Evolutionary conservation across 1,284 basidiomycete genomes (phyloP), one percentile per base, ranked within the genome.

Genomic region (Ganoderma lucidum): DNA sequence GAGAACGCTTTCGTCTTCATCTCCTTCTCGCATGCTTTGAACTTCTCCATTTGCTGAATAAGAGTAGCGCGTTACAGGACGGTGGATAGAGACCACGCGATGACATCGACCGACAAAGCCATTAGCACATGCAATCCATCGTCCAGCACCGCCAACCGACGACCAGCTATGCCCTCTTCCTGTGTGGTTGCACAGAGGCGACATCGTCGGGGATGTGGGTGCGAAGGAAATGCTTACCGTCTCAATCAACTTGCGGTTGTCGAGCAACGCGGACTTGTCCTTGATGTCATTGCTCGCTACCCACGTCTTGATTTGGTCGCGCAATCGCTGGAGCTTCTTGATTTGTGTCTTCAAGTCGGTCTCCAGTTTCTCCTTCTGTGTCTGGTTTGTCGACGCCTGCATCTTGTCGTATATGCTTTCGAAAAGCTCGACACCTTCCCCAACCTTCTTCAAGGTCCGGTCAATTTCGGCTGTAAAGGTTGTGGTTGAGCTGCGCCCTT

Each of bases 1-100:
- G 97, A 99, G 84, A 99, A 99, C 0, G 98, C 98, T 81, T 99
- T 99, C 72, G 98, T 99, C 89, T 99, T 99, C 96, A 99, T 99
- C 83, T 99, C 98, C 85, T 99, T 99, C 85, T 99, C 98, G 82
- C 96, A 96, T 32, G 97, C 97, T 79, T 99, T 99, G 90, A 99
- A 99, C 79, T 96, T 96, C 85, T 99, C 98, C 98, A 99, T 99
- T 98, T 99, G 98, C 97, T 99, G 65, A 62, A 58, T 62, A 70
- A 69, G 70, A 65, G 66, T 67, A 64, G 42, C 32, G 66, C 55
- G 66, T 70, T 71, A 69, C 66, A 68, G 67, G 66, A 69, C 44
- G 65, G 45, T 63, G 70, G 58, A 30, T 19, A 62, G 35, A 62
- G 62, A 70, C 64, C 68, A 66, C 51, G 48, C 45, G 60, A 71